These are phyloP conservation scores for Suillus subaureus DNA, from an alignment of 768 basidiomycete genomes.

Conservation along the genomic window DNA sequence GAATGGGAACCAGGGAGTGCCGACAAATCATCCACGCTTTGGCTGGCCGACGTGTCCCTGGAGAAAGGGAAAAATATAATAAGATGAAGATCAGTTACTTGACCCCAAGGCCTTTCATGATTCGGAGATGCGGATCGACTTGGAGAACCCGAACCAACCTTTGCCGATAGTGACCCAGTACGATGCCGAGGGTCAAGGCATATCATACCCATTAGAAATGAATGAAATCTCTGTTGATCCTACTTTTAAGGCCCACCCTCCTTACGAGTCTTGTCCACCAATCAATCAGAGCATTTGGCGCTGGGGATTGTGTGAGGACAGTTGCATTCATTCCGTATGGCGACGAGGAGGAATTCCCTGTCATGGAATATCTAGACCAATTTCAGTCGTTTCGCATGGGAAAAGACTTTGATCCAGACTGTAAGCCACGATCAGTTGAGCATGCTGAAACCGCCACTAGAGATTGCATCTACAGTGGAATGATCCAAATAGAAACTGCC, in stretches of 20 bases:
- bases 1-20: constrained; percentile 42
- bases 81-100: neutral
- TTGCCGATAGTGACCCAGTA: constrained; percentile 15
- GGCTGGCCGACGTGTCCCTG: neutral
- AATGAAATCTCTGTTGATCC: constrained; percentile 20
- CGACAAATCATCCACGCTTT: constrained; percentile 26
- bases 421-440: constrained; percentile 35
- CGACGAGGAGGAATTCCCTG: constrained; percentile 45
- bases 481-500: constrained; percentile 49
- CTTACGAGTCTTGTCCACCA: constrained; percentile 53
- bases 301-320: neutral
- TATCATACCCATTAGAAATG: constrained; percentile 11
- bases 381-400: constrained; percentile 39
- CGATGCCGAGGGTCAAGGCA: neutral
- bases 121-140: neutral
- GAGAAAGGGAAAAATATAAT: neutral
- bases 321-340: constrained; percentile 47
- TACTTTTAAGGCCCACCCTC: constrained; percentile 24
- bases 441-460: neutral
- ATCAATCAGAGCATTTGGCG: constrained; percentile 33
- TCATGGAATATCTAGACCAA: constrained; percentile 25
- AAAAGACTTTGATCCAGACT: constrained; percentile 48
- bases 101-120: neutral
- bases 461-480: constrained; percentile 39
- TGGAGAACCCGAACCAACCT: neutral